These are phyloP conservation scores for Coemansia guatemalensis DNA, from an alignment of 192 early-diverging fungal genomes.

Conservation along the genomic window DNA sequence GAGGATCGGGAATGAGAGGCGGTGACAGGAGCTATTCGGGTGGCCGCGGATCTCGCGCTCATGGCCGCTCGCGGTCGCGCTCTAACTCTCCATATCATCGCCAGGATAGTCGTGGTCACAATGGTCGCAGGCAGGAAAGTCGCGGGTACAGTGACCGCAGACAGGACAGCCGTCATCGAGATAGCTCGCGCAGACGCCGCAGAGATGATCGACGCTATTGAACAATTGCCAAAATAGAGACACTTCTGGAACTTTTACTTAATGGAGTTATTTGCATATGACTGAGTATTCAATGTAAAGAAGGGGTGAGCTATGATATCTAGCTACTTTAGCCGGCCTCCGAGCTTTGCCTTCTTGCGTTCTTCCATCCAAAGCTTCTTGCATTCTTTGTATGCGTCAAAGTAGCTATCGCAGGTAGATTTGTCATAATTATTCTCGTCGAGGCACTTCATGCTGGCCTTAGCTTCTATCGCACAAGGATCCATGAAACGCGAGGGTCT, in stretches of 20 bases:
- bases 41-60: conserved; percentile 17
- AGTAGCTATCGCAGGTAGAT: conserved; percentile 27
- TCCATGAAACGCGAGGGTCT: conserved; percentile 48
- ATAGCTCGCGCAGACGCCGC: conserved; percentile 27
- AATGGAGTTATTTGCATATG: not conserved
- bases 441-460: conserved; percentile 46
- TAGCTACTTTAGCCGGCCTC: not conserved
- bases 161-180: conserved; percentile 11
- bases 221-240: not conserved
- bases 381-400: conserved; percentile 49
- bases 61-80: conserved; percentile 19
- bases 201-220: conserved; percentile 28
- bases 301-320: no score
- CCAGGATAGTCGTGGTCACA: not conserved
- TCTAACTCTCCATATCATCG: conserved; percentile 22
- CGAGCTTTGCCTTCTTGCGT: conserved; percentile 24
- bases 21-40: conserved; percentile 20
- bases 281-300: no score
- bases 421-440: conserved; percentile 50
- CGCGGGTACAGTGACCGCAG: conserved; percentile 14
- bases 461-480: conserved; percentile 48
- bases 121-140: conserved; percentile 12
- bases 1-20: not conserved
- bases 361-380: conserved; percentile 47
- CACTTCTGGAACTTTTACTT: not conserved